These are phyloP conservation scores for Sorghum bicolor DNA, from an alignment of 176 grass and related monocot species.

Conservation along the genomic window DNA sequence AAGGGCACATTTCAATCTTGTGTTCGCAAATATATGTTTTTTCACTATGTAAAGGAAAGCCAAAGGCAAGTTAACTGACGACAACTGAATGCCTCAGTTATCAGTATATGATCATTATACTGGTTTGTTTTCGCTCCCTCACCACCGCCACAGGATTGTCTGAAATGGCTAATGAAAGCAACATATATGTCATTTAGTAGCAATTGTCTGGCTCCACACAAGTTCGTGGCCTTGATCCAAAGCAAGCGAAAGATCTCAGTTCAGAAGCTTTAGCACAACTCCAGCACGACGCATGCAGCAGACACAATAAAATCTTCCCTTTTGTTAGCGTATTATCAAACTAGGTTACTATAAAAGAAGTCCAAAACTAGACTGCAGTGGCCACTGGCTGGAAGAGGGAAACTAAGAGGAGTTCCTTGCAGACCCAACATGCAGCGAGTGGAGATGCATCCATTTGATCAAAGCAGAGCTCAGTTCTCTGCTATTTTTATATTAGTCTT, in stretches of 20 bases:
- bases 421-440: not conserved
- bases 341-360: not conserved
- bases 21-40: no score
- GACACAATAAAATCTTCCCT: not conserved
- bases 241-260: not conserved
- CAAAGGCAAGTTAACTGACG: no score
- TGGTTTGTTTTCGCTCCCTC: not conserved
- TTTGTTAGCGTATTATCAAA: not conserved
- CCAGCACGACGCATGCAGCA: not conserved
- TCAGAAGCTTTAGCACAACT: not conserved
- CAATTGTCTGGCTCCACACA: not conserved
- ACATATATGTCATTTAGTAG: not conserved
- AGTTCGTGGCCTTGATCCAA: not conserved
- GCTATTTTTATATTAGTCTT: not conserved
- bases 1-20: no score
- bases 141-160: not conserved
- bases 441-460: not conserved
- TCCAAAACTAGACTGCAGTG: not conserved
- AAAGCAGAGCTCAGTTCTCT: not conserved
- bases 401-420: not conserved
- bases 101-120: not conserved
- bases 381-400: not conserved
- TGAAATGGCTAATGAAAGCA: slow-evolving; percentile 23
- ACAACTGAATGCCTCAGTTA: not conserved
- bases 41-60: no score